Evolutionary conservation across 1,284 basidiomycete species (phyloP).

Genomic region (Cryptococcus amylolentus): DNA sequence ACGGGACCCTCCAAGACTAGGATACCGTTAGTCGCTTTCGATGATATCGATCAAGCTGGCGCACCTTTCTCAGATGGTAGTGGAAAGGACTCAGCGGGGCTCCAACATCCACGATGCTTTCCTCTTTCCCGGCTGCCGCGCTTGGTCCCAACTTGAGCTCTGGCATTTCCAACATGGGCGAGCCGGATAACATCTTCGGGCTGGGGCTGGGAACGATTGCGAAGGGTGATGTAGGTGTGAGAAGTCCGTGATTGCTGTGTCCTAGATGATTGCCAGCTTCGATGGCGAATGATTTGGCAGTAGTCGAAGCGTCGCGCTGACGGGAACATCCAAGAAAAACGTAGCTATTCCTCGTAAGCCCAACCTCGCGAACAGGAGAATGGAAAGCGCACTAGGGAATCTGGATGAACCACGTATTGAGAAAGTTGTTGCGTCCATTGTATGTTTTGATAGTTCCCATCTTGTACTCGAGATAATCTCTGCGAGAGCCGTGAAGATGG

Average conservation of each 20-base stretch:
- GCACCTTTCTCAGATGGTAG: conserved; percentile 63
- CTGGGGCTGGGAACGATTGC: conserved; percentile 35
- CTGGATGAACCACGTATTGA: conserved; percentile 65
- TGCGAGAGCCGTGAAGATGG: conserved; percentile 63
- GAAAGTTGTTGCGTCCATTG: conserved; percentile 70
- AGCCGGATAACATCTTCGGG: conserved; percentile 19
- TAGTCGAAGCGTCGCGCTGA: conserved; percentile 60
- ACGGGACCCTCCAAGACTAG: conserved; percentile 67
- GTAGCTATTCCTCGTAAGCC: conserved; percentile 50
- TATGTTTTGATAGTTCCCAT: conserved; percentile 72
- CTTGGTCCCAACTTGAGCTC: conserved; percentile 45
- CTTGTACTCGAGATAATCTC: conserved; percentile 75
- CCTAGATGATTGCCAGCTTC: conserved; percentile 67
- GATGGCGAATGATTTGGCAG: conserved; percentile 64
- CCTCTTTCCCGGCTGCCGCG: conserved; percentile 48
- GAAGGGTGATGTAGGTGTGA: conserved; percentile 53
- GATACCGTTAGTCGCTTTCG: neutral
- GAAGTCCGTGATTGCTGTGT: conserved; percentile 44
- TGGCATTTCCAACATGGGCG: conserved; percentile 46
- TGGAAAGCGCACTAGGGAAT: conserved; percentile 51
- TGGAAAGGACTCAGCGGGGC: conserved; percentile 69
- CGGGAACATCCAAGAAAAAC: conserved; percentile 74
- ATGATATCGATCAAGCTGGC: conserved; percentile 11
- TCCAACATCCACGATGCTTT: conserved; percentile 54
- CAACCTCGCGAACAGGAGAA: neutral